phyloP scores from a whole-genome alignment of 164 flowering plant species.

The Liquidambar formosana region DNA sequence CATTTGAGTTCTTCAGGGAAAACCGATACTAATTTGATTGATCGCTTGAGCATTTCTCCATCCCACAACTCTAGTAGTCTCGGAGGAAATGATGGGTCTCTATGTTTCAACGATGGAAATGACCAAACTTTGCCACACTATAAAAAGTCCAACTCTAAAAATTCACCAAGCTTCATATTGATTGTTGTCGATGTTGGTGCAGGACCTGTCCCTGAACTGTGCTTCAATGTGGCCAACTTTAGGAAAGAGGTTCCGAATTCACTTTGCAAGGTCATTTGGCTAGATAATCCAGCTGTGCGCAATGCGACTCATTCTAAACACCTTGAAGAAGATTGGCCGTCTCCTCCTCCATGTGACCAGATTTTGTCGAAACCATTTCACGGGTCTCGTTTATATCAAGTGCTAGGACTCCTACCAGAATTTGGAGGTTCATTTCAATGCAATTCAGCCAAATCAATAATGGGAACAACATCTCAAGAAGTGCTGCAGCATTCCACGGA shows the following conservation, averaged over 20 bases:
- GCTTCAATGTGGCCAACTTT: slow-evolving; percentile 31
- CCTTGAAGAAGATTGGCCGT: slow-evolving; percentile 4
- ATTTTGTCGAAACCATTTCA: slow-evolving; percentile 45
- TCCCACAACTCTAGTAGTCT: background rate
- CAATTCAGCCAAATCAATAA: no score
- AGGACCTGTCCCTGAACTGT: slow-evolving; percentile 33
- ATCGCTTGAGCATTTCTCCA: slow-evolving; percentile 11
- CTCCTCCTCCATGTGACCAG: slow-evolving; percentile 20
- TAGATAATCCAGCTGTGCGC: slow-evolving; percentile 21
- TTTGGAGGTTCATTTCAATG: slow-evolving; percentile 28
- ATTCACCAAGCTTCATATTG: slow-evolving; percentile 22
- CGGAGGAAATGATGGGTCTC: slow-evolving; percentile 16
- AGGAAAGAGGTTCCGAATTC: slow-evolving; percentile 17
- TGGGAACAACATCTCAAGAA: no score
- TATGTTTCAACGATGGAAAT: slow-evolving; percentile 28
- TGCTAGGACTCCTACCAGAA: slow-evolving; percentile 43
- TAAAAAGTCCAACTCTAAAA: slow-evolving; percentile 6
- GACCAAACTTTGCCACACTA: slow-evolving; percentile 6
- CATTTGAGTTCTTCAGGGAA: slow-evolving; percentile 13
- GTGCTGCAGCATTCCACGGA: no score
- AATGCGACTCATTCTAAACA: background rate
- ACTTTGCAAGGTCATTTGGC: slow-evolving; percentile 45
- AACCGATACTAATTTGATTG: slow-evolving; percentile 21
- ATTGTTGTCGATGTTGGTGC: slow-evolving; percentile 41
- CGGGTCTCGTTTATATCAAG: slow-evolving; percentile 39